These are phyloP conservation scores for Citrullus colocynthis DNA, from an alignment of 306 rosid genomes.

Conservation along the genomic window DNA sequence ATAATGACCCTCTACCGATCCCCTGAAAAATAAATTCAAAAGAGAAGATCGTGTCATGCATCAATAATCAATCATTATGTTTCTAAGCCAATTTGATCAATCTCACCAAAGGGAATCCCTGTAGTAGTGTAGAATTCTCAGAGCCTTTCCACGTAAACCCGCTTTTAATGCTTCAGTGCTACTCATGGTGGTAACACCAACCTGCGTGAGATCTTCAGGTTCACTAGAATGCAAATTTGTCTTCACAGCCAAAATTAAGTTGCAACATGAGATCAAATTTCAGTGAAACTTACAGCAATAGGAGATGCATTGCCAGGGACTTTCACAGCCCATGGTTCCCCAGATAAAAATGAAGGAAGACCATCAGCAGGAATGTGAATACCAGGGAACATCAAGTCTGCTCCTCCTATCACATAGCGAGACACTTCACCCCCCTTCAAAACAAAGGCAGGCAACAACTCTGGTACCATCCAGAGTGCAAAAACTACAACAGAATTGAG, in stretches of 20 bases:
- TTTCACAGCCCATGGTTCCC: slow-evolving; percentile 76
- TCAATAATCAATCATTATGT: neutral
- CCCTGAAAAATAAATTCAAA: slow-evolving; percentile 40
- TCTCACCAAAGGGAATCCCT: slow-evolving; percentile 76
- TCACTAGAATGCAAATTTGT: neutral
- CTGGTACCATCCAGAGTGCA: slow-evolving; percentile 87
- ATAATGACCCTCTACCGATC: slow-evolving; percentile 46
- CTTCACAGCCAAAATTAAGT: neutral
- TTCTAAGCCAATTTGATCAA: slow-evolving; percentile 9
- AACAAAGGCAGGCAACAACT: slow-evolving; percentile 62
- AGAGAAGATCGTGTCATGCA: slow-evolving; percentile 6
- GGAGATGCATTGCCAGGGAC: slow-evolving; percentile 96
- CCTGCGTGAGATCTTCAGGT: slow-evolving; percentile 29
- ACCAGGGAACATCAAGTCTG: slow-evolving; percentile 97
- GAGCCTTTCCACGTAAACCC: slow-evolving; percentile 84
- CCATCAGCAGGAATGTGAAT: slow-evolving; percentile 69
- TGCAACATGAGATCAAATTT: neutral
- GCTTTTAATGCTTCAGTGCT: slow-evolving; percentile 64
- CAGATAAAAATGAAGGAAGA: slow-evolving; percentile 59
- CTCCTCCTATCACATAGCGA: slow-evolving; percentile 72
- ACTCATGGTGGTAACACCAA: slow-evolving; percentile 90
- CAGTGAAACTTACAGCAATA: slow-evolving; percentile 48
- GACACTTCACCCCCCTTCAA: slow-evolving; percentile 91
- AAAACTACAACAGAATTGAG: slow-evolving; percentile 33
- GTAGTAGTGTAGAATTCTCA: slow-evolving; percentile 73